Base-by-base conservation (phyloP, 2,329 filamentous ascomycete genomes). In the Sporothrix curviconia region DNA sequence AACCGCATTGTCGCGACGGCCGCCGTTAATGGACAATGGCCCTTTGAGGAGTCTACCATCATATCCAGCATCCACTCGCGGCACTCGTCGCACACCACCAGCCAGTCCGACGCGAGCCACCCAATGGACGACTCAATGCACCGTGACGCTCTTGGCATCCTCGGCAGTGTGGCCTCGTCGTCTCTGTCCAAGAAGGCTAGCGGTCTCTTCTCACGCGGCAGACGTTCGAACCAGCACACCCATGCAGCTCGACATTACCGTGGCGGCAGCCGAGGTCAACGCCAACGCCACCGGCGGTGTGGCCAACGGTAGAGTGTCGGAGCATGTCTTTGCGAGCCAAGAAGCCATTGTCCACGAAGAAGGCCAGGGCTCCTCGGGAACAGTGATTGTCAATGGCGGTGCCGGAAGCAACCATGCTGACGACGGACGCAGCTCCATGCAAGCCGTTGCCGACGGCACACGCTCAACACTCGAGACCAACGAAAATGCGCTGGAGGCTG, bases 31-130 rank as follows among this genome's bases (percentile, higher is more conserved):
- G 40, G 55, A 1, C 59, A 61, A 22, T 64, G 62, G 62, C 62
- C 59, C 0, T 64, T 64, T 57, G 61, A 60, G 8, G 61, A 60
- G 43, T 60, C 58, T 1, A 63, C 62, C 11, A 30, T 60, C 47
- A 22, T 54, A n/a, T 63, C 62, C 7, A 59, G 57, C 24, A 39
- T 40, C 19, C 54, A 55, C 24, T 44, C 58, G n/a, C 24, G 39
- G 4, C 19, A 32, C 9, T 40, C 51, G 25, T 58, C 56, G 15
- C 49, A 32, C n/a, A 50, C 34, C 19, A n/a, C 49, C 7, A 46
- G 19, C 12, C 36, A 22, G 37, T 55, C 47, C 3, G 30, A 40
- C 36, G 12, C 14, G n/a, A 54, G 57, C 40, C 34, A 59, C 32
- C 44, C 30, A 6, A 32, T 14, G 24, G n/a, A 39, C 25, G 19